Conservation (phyloP, 345 rosid species). For the Xanthoceras sorbifolium region DNA sequence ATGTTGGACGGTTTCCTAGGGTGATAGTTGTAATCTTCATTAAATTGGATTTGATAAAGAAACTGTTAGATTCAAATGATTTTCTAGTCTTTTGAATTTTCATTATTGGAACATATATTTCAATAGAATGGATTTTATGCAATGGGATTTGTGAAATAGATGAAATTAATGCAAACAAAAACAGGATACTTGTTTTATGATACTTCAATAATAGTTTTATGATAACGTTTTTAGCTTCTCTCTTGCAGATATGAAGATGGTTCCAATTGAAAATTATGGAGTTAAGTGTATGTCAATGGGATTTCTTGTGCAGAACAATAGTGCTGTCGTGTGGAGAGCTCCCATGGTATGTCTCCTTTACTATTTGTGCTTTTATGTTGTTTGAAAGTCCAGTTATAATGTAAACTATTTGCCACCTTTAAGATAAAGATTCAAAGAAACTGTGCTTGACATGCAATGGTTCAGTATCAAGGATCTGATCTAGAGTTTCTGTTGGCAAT, state of each 20-base stretch:
- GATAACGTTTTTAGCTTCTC: not conserved
- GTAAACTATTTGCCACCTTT: not conserved
- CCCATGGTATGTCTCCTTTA: conserved; percentile 64
- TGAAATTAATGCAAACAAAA: too few species aligned
- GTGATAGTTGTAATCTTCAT: not conserved
- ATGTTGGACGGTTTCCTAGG: not conserved
- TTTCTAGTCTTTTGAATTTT: not conserved
- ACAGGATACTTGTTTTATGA: too few species aligned
- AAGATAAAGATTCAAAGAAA: not conserved
- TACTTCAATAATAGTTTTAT: conserved; percentile 8
- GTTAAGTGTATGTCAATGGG: conserved; percentile 97
- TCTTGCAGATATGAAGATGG: conserved; percentile 74
- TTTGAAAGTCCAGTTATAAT: not conserved
- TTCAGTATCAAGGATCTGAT: conserved; percentile 9
- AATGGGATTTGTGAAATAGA: not conserved
- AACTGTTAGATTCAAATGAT: not conserved
- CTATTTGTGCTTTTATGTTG: not conserved
- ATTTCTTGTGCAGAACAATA: conserved; percentile 85
- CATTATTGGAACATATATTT: not conserved
- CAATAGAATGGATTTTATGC: not conserved
- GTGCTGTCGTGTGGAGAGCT: conserved; percentile 94
- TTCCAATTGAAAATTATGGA: conserved; percentile 82
- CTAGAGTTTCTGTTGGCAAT: not conserved
- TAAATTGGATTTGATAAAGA: not conserved
- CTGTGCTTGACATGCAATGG: conserved; percentile 7